Conservation (phyloP, 495 filamentous ascomycete genomes). For the Lasiosphaeria ovina region DNA sequence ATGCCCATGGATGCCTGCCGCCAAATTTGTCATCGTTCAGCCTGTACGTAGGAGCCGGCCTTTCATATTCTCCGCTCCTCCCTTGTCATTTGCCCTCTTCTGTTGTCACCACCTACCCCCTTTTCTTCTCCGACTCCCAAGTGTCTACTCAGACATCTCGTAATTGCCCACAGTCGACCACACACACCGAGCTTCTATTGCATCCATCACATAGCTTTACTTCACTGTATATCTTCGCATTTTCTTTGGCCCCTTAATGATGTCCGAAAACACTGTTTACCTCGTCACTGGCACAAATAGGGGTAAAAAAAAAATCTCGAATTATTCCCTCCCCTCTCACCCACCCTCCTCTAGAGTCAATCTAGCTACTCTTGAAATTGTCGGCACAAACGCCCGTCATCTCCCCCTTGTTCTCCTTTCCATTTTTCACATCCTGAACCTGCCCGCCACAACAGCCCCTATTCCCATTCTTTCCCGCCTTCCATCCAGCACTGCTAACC, state of each 20-base stretch:
- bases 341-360: neutral
- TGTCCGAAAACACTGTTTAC: conserved; percentile 26
- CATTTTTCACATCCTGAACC: neutral
- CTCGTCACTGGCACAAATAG: conserved; percentile 44
- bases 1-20: too few species aligned
- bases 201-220: too few species aligned
- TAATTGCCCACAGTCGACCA: too few species aligned
- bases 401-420: neutral
- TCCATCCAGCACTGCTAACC: conserved; percentile 1
- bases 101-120: neutral
- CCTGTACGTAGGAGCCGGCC: too few species aligned
- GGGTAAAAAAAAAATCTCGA: conserved; percentile 20
- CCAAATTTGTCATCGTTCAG: too few species aligned
- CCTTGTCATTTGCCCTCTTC: neutral
- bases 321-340: conserved; percentile 5
- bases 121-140: neutral
- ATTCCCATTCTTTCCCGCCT: too few species aligned
- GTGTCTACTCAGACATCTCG: too few species aligned
- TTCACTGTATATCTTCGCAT: neutral
- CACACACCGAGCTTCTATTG: too few species aligned
- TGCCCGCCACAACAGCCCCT: neutral
- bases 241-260: neutral
- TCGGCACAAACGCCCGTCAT: neutral
- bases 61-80: neutral
- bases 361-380: neutral